Conservation (phyloP, 768 basidiomycete species). For the Mycena crocata region DNA sequence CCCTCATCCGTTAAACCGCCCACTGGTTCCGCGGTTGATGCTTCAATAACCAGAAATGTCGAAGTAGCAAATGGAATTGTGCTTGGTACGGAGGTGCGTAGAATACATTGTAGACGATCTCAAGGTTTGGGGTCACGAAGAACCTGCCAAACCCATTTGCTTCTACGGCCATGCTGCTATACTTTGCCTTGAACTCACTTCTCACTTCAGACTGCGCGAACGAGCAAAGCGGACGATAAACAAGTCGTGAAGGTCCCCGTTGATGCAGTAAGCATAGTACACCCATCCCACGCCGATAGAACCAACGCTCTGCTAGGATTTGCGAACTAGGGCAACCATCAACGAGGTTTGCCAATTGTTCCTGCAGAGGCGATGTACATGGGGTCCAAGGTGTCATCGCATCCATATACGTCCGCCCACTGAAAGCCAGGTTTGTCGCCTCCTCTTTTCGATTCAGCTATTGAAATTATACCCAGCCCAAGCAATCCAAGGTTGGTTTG, state of each 20-base stretch:
- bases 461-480: background rate
- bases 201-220: too few relatives aligned
- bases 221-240: background rate
- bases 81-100: too few relatives aligned
- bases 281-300: background rate
- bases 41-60: too few relatives aligned
- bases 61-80: too few relatives aligned
- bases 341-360: constrained; percentile 49
- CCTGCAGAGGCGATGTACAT: constrained; percentile 27
- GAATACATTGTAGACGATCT: too few relatives aligned
- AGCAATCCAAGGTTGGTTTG: constrained; percentile 6
- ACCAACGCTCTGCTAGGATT: background rate
- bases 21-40: too few relatives aligned
- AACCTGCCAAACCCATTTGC: background rate
- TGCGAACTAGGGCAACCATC: constrained; percentile 1
- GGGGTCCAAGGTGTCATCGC: constrained; percentile 17
- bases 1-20: background rate
- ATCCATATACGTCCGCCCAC: constrained; percentile 1
- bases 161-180: too few relatives aligned
- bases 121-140: too few relatives aligned
- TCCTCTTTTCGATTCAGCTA: background rate
- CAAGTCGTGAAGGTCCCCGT: background rate
- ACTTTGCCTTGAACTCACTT: too few relatives aligned
- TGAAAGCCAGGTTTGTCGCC: background rate
- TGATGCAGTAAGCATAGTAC: background rate